phyloP scores from a whole-genome alignment of 306 rosid genomes.

The Mimosa pudica region DNA sequence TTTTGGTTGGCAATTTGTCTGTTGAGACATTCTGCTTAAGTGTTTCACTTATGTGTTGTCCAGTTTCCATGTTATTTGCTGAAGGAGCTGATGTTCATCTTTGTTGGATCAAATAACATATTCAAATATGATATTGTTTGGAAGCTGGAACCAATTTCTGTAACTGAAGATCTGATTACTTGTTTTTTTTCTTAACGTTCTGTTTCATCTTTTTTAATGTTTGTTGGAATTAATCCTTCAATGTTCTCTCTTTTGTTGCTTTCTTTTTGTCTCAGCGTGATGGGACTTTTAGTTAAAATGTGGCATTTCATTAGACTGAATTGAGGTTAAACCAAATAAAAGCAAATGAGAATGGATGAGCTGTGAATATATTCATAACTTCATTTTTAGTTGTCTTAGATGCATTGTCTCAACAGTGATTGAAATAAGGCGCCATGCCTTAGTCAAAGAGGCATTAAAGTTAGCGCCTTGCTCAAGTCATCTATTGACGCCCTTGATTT shows the following conservation, averaged over 20 bases:
- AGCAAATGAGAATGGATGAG: neutral
- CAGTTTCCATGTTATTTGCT: neutral
- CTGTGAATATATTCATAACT: neutral
- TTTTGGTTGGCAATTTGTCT: neutral
- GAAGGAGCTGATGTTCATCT: neutral
- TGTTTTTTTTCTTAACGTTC: neutral
- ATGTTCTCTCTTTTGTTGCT: neutral
- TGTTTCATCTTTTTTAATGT: neutral
- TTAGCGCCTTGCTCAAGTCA: neutral
- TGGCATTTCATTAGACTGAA: neutral
- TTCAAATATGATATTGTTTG: neutral
- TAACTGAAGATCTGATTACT: neutral
- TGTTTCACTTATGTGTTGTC: neutral
- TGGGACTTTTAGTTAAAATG: neutral
- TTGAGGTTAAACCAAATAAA: neutral
- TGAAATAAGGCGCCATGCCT: neutral
- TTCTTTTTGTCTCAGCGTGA: neutral
- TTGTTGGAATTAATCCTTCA: neutral
- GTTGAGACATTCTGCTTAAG: neutral
- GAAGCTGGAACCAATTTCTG: neutral
- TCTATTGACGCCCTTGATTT: neutral
- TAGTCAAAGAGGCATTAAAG: neutral
- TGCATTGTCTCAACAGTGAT: neutral
- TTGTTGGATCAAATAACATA: neutral
- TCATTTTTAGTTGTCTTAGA: neutral